A percentile compares a stretch with the other conserved stretches of the same genome.
Conservation (phyloP, 2,329 filamentous ascomycete genomes). For the Ophiostoma quercus region DNA sequence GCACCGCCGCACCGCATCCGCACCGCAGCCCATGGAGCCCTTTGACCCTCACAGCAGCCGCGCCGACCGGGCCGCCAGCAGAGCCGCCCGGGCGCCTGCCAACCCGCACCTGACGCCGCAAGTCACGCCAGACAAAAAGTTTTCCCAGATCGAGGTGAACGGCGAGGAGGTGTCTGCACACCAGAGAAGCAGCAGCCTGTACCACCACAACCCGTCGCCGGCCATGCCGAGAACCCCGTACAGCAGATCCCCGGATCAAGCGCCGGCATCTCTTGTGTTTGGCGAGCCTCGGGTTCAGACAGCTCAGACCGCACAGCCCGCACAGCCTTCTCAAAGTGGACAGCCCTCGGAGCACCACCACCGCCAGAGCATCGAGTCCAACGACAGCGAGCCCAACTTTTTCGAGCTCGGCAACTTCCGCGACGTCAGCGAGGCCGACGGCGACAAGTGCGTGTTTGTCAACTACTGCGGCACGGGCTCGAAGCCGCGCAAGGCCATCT, state of each 20-base stretch:
- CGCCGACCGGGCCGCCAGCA: too few relatives aligned
- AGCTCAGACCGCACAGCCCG: too few relatives aligned
- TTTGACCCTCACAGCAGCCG: not conserved
- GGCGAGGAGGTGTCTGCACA: not conserved
- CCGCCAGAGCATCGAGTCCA: not conserved
- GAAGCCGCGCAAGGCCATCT: constrained; percentile 67
- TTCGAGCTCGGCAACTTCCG: not conserved
- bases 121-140: not conserved
- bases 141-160: not conserved
- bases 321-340: too few relatives aligned
- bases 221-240: not conserved
- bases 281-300: not conserved
- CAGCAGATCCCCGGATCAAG: not conserved
- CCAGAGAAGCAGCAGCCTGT: not conserved
- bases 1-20: not conserved
- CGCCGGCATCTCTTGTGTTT: not conserved
- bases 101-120: not conserved
- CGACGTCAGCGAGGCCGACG: not conserved
- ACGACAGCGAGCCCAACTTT: not conserved
- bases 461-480: constrained; percentile 55
- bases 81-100: too few relatives aligned
- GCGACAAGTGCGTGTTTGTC: constrained; percentile 48
- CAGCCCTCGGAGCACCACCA: not conserved
- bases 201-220: not conserved
- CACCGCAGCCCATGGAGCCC: constrained; percentile 1